Conservation (phyloP, 2,329 filamentous ascomycete species). For the Incumbomyces delicatus region DNA sequence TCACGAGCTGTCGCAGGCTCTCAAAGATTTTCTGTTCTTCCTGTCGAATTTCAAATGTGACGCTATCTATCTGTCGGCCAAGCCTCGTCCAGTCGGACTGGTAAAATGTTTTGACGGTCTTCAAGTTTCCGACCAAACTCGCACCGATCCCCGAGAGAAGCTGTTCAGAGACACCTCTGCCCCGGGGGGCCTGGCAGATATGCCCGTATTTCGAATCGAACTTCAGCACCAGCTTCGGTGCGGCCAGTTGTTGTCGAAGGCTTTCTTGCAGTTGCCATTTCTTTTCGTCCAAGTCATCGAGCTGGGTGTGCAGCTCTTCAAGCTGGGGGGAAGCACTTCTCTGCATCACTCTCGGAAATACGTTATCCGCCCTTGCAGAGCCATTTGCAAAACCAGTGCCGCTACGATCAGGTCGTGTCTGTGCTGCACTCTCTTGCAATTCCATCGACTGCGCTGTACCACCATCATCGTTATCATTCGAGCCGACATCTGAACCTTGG, state of each 20-base stretch:
- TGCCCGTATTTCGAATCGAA: slow-evolving; percentile 85
- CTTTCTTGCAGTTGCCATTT: slow-evolving; percentile 51
- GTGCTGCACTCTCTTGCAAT: slow-evolving; percentile 36
- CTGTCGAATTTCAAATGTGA: slow-evolving; percentile 63
- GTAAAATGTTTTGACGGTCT: slow-evolving; percentile 76
- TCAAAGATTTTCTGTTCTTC: slow-evolving; percentile 79
- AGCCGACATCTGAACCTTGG: slow-evolving; percentile 60
- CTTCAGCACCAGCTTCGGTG: slow-evolving; percentile 62
- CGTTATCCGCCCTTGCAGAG: slow-evolving; percentile 26
- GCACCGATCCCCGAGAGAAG: slow-evolving; percentile 34
- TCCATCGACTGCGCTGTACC: slow-evolving; percentile 60
- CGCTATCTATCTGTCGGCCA: slow-evolving; percentile 68
- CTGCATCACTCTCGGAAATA: slow-evolving; percentile 56
- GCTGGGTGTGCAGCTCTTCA: slow-evolving; percentile 54
- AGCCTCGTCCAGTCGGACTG: slow-evolving; percentile 73
- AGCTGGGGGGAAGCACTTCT: slow-evolving; percentile 57
- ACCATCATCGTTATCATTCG: slow-evolving; percentile 64
- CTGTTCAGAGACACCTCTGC: slow-evolving; percentile 49
- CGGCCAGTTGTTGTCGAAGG: slow-evolving; percentile 53
- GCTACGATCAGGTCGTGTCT: background rate
- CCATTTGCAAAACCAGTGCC: background rate
- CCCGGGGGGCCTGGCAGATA: slow-evolving; percentile 68
- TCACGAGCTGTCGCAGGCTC: slow-evolving; percentile 62
- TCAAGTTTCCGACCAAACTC: slow-evolving; percentile 64
- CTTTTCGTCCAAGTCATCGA: slow-evolving; percentile 51